These are phyloP conservation scores for Vinca minor DNA, from an alignment of 257 asterid genomes.

Conservation along the genomic window DNA sequence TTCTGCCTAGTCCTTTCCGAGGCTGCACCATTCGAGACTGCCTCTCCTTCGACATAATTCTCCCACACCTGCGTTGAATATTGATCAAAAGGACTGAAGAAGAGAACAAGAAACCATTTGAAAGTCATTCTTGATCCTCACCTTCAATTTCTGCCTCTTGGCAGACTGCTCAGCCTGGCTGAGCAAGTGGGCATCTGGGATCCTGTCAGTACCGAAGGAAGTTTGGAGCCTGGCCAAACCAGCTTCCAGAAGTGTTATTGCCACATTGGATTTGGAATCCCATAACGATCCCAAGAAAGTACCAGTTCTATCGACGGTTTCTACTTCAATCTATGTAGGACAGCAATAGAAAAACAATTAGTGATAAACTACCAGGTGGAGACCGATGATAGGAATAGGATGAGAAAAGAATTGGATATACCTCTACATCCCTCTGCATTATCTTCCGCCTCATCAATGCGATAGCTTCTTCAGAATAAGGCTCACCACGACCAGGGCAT, in stretches of 20 bases:
- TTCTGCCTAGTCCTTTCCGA: constrained; percentile 25
- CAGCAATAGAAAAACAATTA: constrained; percentile 11
- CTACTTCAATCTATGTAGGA: constrained; percentile 68
- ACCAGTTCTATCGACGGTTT: constrained; percentile 93
- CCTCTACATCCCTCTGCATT: constrained; percentile 99
- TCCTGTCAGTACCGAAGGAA: constrained; percentile 73
- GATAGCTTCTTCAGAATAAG: constrained; percentile 88
- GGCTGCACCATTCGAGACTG: constrained; percentile 16
- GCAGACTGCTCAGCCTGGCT: constrained; percentile 90
- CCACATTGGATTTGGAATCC: constrained; percentile 74
- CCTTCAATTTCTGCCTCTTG: constrained; percentile 89
- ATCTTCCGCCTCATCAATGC: constrained; percentile 94
- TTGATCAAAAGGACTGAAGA: background rate
- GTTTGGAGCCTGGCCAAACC: constrained; percentile 89
- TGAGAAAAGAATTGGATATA: constrained; percentile 16
- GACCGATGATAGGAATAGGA: background rate
- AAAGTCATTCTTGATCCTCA: constrained; percentile 15
- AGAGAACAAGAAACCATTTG: no score
- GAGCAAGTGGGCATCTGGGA: constrained; percentile 79
- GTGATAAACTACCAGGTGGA: background rate
- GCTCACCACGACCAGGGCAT: constrained; percentile 95
- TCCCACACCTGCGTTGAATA: constrained; percentile 25
- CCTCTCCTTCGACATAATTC: constrained; percentile 29
- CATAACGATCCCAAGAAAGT: constrained; percentile 90
- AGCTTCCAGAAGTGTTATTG: constrained; percentile 75